phyloP scores from a whole-genome alignment of 306 rosid species.

The Inga oerstediana region DNA sequence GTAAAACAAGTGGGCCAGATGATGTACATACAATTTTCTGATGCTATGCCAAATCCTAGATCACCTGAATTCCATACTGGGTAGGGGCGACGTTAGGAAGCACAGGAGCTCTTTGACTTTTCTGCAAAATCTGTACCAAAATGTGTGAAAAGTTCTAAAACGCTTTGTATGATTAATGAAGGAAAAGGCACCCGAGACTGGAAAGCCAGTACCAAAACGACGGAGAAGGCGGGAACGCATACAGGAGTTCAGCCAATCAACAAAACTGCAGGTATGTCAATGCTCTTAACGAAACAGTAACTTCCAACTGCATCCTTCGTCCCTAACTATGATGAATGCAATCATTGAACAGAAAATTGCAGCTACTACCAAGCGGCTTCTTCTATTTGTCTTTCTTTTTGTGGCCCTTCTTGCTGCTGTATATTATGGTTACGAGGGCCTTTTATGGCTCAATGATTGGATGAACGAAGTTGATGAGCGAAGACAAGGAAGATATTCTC shows the following conservation, averaged over 20 bases:
- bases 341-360: slow-evolving; percentile 60
- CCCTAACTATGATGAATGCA: slow-evolving; percentile 30
- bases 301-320: slow-evolving; percentile 2
- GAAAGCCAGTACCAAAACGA: slow-evolving; percentile 59
- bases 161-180: slow-evolving; percentile 31
- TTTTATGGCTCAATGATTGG: slow-evolving; percentile 78
- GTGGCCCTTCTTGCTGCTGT: slow-evolving; percentile 51
- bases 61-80: slow-evolving; percentile 11
- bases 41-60: neutral
- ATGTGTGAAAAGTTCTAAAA: neutral
- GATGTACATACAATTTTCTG: neutral
- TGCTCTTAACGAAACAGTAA: slow-evolving; percentile 2
- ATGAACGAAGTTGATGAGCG: slow-evolving; percentile 82
- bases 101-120: neutral
- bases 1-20: neutral
- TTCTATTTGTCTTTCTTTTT: slow-evolving; percentile 45
- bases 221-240: slow-evolving; percentile 58
- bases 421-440: slow-evolving; percentile 66
- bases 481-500: slow-evolving; percentile 48
- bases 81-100: neutral
- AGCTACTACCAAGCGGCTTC: slow-evolving; percentile 51
- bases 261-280: slow-evolving; percentile 67
- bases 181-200: slow-evolving; percentile 66
- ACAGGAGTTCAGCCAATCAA: slow-evolving; percentile 52
- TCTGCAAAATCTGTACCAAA: neutral